Percentiles rank a stretch among this genome's conserved stretches.
These are phyloP conservation scores for Phytophthora syringae DNA, from an alignment of 352 stramenopile species.

Conservation along the genomic window DNA sequence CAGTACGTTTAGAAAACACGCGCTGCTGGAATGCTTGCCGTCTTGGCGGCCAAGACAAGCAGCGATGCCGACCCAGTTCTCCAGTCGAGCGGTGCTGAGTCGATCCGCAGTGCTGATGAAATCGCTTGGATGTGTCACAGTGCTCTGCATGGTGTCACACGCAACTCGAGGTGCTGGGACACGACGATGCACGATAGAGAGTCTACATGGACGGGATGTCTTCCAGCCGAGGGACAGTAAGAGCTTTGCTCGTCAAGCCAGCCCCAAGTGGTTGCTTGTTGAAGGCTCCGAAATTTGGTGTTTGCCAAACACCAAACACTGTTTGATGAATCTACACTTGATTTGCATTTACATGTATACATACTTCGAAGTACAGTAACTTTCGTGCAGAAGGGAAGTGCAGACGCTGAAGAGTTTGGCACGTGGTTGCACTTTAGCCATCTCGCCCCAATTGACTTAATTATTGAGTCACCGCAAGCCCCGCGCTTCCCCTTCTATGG, in stretches of 20 bases:
- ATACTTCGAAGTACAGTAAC: no score
- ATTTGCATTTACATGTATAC: conserved; percentile 2
- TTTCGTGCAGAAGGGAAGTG: no score
- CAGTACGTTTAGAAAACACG: background rate
- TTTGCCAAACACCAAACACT: no score
- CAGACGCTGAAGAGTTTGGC: conserved; percentile 8
- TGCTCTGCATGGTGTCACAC: conserved; percentile 12
- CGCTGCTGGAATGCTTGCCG: background rate
- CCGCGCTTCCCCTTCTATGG: conserved; percentile 22
- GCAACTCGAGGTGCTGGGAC: conserved; percentile 16
- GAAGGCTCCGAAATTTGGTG: conserved; percentile 31
- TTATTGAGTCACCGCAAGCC: conserved; percentile 14
- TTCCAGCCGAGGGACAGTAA: background rate
- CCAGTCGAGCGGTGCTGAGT: conserved; percentile 28
- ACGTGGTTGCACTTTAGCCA: conserved; percentile 23
- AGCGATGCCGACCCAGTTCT: conserved; percentile 4
- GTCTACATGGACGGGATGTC: conserved; percentile 1
- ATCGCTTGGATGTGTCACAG: conserved; percentile 15
- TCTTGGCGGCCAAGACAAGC: background rate
- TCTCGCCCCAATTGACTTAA: background rate
- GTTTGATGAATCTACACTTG: no score
- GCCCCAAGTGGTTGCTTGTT: conserved; percentile 20
- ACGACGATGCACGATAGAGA: background rate
- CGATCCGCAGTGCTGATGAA: no score
- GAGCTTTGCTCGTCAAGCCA: conserved; percentile 18